Base-by-base conservation (phyloP, 2,329 filamentous ascomycete genomes). In the Bipolaris bicolor region DNA sequence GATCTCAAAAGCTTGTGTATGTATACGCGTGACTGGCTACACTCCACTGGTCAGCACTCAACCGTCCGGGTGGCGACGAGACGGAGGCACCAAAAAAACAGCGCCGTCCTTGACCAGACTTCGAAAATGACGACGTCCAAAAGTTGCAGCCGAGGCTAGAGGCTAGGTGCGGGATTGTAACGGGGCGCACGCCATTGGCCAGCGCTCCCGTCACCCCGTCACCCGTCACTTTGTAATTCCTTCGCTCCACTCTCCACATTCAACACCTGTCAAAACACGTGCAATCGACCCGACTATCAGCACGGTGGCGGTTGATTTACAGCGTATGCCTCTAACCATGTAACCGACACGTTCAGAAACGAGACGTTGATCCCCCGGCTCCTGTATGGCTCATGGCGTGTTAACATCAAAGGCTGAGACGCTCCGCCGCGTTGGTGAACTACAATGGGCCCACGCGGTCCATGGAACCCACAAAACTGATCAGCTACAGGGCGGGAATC, bases 151-250 rank as follows among this genome's bases (percentile, higher is more conserved):
- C 56, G 55, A 59, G 48, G 60, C 55, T 69, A 71, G 67, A 67
- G 70, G 70, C 64, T 70, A 69, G 59, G 46, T 57, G 61, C 61
- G 64, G 63, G 64, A 65, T 58, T 41, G 48, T 54, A 66, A 64
- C 65, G 44, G 61, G 62, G 60, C 36, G 34, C 40, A 45, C 45
- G 43, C 64, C 47, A 73, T 71, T 71, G 69, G 69, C 43, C 34
- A 29, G 11, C 34, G 31, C 37, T 31, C 24, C 36, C 11, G 33
- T 24, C 51, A 15, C 37, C 7, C 26, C 9, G 26, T 29, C 22
- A 29, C 31, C 47, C 34, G 7, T 16, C 36, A 16, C 36, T 7
- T 26, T 26, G 24, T 26, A 26, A 7, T 7, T 29, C 41, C 24
- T 29, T 44, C 24, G 41, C 24, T 44, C 41, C 24, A n/a, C 24